Percentiles rank a stretch among this genome's conserved stretches.
These are phyloP conservation scores for Cercospora sp. DNA, from an alignment of 2,329 filamentous ascomycete genomes.

Conservation along the genomic window DNA sequence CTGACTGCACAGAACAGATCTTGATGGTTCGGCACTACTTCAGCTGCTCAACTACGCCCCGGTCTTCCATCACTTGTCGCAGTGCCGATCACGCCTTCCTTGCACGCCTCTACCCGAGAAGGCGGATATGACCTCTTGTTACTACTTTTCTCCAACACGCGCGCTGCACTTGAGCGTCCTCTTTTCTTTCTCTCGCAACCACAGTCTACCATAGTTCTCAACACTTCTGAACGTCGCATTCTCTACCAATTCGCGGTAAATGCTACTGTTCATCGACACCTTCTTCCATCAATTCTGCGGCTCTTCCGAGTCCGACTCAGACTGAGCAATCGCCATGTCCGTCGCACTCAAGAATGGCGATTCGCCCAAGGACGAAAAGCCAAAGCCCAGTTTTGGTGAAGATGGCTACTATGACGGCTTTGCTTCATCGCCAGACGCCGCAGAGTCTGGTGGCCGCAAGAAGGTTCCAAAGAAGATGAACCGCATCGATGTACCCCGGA, in stretches of 20 bases:
- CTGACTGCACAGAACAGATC: neutral
- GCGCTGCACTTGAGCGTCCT: neutral
- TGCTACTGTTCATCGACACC: slow-evolving; percentile 20
- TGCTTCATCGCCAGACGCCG: slow-evolving; percentile 27
- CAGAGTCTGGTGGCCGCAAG: slow-evolving; percentile 36
- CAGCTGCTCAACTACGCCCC: neutral
- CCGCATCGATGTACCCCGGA: slow-evolving; percentile 43
- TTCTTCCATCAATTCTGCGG: slow-evolving; percentile 22
- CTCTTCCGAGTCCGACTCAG: slow-evolving; percentile 15
- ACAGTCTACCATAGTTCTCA: neutral
- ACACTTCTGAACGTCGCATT: neutral
- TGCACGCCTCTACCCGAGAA: neutral
- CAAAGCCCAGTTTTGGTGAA: slow-evolving; percentile 25
- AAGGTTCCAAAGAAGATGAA: slow-evolving; percentile 41
- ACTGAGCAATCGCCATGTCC: slow-evolving; percentile 7
- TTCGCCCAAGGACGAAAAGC: slow-evolving; percentile 18
- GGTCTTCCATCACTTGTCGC: neutral
- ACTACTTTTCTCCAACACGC: neutral
- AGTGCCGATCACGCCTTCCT: slow-evolving; percentile 2
- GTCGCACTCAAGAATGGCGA: neutral
- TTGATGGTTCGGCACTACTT: neutral
- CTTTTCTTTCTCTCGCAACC: neutral
- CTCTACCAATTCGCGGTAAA: slow-evolving; percentile 6
- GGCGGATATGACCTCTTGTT: neutral
- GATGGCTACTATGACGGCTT: slow-evolving; percentile 34